These are phyloP conservation scores for Leccinum fuscescens DNA, from an alignment of 1,284 basidiomycete species.

Conservation along the genomic window DNA sequence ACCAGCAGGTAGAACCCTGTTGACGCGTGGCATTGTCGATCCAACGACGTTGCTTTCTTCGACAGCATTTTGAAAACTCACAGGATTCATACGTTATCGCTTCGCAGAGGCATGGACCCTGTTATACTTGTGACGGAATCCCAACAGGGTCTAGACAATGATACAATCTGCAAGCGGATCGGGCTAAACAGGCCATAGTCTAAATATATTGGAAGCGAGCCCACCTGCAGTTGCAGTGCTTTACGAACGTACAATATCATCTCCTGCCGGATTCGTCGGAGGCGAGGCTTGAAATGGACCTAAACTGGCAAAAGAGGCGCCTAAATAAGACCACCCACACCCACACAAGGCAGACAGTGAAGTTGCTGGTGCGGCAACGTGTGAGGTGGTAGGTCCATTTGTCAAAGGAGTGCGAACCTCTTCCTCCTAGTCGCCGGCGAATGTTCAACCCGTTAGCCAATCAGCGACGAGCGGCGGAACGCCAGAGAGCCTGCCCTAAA, in stretches of 20 bases:
- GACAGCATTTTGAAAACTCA: not conserved
- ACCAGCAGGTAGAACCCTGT: not conserved
- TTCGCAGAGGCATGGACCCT: slow-evolving; percentile 9
- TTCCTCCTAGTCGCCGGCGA: not conserved
- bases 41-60: not conserved
- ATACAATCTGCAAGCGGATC: not conserved
- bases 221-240: not conserved
- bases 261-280: not conserved
- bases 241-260: not conserved
- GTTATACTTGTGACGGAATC: not conserved
- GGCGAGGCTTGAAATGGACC: not conserved
- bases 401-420: not conserved
- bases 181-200: not conserved
- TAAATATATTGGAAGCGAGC: not conserved
- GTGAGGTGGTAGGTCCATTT: not conserved
- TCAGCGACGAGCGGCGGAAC: slow-evolving; percentile 14
- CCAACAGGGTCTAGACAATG: not conserved
- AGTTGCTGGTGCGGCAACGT: not conserved
- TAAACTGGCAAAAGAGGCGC: slow-evolving; percentile 2
- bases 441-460: slow-evolving; percentile 9
- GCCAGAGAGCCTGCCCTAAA: slow-evolving; percentile 34
- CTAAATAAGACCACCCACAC: not conserved
- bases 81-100: slow-evolving; percentile 26
- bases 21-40: slow-evolving; percentile 20
- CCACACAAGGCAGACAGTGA: not conserved